Evolutionary conservation across 495 filamentous ascomycete species (phyloP).

Genomic region (Penicillium robsamsonii): DNA sequence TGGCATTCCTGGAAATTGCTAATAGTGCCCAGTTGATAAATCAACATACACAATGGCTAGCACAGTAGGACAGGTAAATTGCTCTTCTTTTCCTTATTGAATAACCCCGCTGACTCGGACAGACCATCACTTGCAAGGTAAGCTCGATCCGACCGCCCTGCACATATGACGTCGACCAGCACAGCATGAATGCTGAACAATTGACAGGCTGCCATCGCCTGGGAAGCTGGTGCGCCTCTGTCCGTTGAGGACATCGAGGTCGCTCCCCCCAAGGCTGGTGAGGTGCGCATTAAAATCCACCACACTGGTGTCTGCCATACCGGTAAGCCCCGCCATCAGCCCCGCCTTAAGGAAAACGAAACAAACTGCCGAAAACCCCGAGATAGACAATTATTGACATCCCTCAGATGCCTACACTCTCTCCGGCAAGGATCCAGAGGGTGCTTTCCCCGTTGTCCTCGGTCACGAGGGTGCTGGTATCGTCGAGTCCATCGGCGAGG

Average conservation of each 20-base stretch:
- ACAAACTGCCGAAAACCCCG: neutral
- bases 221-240: constrained; percentile 89
- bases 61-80: constrained; percentile 57
- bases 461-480: constrained; percentile 97
- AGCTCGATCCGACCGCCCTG: constrained; percentile 18
- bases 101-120: constrained; percentile 12
- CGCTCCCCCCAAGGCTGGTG: constrained; percentile 83
- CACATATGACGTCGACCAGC: constrained; percentile 19
- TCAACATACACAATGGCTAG: constrained; percentile 38
- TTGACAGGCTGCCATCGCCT: constrained; percentile 86
- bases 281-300: constrained; percentile 93
- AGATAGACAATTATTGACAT: constrained; percentile 7
- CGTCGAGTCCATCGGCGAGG: constrained; percentile 95
- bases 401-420: constrained; percentile 89
- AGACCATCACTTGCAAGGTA: constrained; percentile 80
- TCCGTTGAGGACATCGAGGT: constrained; percentile 92
- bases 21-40: neutral
- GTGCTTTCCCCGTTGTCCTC: constrained; percentile 93
- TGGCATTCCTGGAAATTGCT: neutral
- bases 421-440: constrained; percentile 96
- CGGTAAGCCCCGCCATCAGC: constrained; percentile 51
- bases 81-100: neutral
- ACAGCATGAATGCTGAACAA: constrained; percentile 5
- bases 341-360: constrained; percentile 4
- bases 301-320: constrained; percentile 99